Evolutionary conservation across 805 yeast species (phyloP).

Genomic region (Metschnikowia matae): DNA sequence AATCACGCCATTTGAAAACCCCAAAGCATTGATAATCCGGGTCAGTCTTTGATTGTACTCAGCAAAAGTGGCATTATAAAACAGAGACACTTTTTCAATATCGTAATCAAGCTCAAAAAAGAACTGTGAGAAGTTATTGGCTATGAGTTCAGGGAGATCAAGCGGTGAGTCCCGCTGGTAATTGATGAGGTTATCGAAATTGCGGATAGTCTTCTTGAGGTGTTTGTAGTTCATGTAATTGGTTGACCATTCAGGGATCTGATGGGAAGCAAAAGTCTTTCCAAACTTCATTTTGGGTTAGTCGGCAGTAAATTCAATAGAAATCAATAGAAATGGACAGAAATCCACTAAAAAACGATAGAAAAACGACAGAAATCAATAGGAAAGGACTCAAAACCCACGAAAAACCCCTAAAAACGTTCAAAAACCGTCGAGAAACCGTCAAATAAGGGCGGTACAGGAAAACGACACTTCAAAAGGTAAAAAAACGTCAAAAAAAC

Average conservation of each 20-base stretch:
- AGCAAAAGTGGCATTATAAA: conserved; percentile 65
- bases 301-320: no score
- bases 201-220: conserved; percentile 75
- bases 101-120: conserved; percentile 77
- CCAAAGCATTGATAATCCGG: conserved; percentile 37
- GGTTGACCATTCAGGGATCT: conserved; percentile 90
- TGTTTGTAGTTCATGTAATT: conserved; percentile 82
- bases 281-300: conserved; percentile 64
- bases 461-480: no score
- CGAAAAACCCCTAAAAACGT: no score
- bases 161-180: conserved; percentile 22
- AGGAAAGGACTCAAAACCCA: no score
- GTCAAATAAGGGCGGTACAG: no score
- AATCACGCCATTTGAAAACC: conserved; percentile 23
- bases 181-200: conserved; percentile 45
- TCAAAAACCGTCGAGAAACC: no score
- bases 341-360: no score
- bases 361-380: no score
- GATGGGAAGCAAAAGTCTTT: conserved; percentile 72
- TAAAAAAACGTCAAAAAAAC: no score
- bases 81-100: conserved; percentile 74
- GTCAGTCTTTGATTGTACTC: conserved; percentile 73
- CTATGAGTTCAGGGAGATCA: conserved; percentile 32
- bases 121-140: conserved; percentile 55
- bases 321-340: no score